Conservation (phyloP, 768 basidiomycete species). For the Collybia sordida region DNA sequence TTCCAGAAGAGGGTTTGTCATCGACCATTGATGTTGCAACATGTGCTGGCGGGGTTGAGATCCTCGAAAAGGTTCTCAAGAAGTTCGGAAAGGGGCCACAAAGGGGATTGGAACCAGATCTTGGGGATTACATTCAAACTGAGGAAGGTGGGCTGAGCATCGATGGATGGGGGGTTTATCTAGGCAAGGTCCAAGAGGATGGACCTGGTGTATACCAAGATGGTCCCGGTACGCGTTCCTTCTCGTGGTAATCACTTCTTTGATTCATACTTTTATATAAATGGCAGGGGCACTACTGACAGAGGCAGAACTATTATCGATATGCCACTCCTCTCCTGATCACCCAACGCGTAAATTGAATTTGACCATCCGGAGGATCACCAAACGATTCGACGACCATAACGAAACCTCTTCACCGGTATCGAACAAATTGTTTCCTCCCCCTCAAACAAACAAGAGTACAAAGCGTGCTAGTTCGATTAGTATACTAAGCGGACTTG, state of each 20-base stretch:
- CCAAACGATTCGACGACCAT: slow-evolving; percentile 42
- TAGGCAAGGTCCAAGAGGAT: slow-evolving; percentile 58
- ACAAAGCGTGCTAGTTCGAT: slow-evolving; percentile 93
- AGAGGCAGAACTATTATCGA: slow-evolving; percentile 75
- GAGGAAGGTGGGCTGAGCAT: slow-evolving; percentile 77
- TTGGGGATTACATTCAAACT: slow-evolving; percentile 56
- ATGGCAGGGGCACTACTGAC: slow-evolving; percentile 68
- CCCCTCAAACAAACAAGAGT: slow-evolving; percentile 39
- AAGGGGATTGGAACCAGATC: slow-evolving; percentile 41
- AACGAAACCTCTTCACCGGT: slow-evolving; percentile 34
- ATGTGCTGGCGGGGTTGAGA: slow-evolving; percentile 79
- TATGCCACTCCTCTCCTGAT: slow-evolving; percentile 81
- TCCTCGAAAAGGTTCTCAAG: slow-evolving; percentile 84
- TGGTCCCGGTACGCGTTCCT: slow-evolving; percentile 18
- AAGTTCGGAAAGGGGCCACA: slow-evolving; percentile 77
- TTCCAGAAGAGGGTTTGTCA: slow-evolving; percentile 79
- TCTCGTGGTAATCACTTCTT: neutral
- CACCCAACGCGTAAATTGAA: slow-evolving; percentile 81
- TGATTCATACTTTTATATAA: slow-evolving; percentile 3
- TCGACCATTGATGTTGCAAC: slow-evolving; percentile 80
- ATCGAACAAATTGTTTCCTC: slow-evolving; percentile 20
- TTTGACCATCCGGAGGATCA: slow-evolving; percentile 65
- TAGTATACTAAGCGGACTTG: slow-evolving; percentile 91
- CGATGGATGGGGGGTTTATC: slow-evolving; percentile 88
- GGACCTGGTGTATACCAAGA: slow-evolving; percentile 38